A percentile compares a stretch with the other conserved stretches of the same genome.
Evolutionary conservation across 345 rosid genomes (phyloP).

Genomic region (Eucalyptus regnans): DNA sequence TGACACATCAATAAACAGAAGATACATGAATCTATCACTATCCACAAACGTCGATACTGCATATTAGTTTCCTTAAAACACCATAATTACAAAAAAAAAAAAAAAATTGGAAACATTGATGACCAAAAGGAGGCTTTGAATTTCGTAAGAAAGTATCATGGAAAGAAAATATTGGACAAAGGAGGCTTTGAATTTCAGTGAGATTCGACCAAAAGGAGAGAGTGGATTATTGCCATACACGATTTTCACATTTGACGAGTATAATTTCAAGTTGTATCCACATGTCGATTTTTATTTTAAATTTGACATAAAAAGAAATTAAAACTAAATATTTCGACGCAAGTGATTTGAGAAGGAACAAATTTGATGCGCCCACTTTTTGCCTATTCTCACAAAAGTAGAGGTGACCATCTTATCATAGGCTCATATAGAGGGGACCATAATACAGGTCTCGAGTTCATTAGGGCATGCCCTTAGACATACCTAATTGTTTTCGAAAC

Average conservation of each 20-base stretch:
- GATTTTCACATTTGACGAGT: neutral
- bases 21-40: neutral
- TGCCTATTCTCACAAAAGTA: accelerated
- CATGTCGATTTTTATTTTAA: neutral
- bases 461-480: no score
- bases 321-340: neutral
- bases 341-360: neutral
- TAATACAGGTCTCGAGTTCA: no score
- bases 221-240: neutral
- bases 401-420: no score
- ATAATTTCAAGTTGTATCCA: neutral
- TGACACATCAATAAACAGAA: neutral
- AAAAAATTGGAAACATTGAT: neutral
- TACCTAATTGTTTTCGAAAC: no score
- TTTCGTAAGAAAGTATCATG: neutral
- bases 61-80: neutral
- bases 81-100: neutral
- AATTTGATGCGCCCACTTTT: neutral
- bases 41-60: neutral
- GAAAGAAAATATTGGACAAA: neutral
- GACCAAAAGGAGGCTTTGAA: neutral
- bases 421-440: no score
- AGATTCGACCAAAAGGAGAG: neutral
- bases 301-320: neutral
- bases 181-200: neutral